Evolutionary conservation across 306 rosid genomes (phyloP).

Genomic region (Rosa lucieae): DNA sequence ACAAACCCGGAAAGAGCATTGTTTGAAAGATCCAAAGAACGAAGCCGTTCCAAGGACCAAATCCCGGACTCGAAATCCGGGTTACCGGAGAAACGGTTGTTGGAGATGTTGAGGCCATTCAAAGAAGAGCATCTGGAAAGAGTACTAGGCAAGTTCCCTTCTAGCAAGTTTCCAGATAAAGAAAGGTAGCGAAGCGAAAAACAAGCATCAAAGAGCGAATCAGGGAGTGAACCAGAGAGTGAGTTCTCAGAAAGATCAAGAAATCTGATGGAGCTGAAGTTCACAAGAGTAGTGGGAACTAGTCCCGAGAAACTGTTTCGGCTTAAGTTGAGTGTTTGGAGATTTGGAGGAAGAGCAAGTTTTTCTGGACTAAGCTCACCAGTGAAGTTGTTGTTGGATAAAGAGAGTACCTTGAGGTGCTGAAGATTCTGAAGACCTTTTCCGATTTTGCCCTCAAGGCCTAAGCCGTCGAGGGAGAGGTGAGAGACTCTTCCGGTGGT

Average conservation of each 20-base stretch:
- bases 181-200: constrained; percentile 55
- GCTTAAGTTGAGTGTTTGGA: constrained; percentile 64
- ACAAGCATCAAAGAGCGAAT: constrained; percentile 42
- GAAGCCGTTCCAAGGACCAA: constrained; percentile 65
- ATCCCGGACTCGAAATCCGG: constrained; percentile 48
- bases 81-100: constrained; percentile 53
- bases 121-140: constrained; percentile 52
- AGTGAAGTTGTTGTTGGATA: constrained; percentile 65
- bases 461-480: constrained; percentile 54
- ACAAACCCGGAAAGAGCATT: constrained; percentile 63
- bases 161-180: constrained; percentile 56
- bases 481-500: constrained; percentile 52
- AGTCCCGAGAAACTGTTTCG: constrained; percentile 58
- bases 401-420: constrained; percentile 57
- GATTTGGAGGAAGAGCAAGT: constrained; percentile 49
- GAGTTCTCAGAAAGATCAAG: constrained; percentile 75
- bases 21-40: constrained; percentile 71
- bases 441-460: constrained; percentile 65
- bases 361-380: constrained; percentile 45
- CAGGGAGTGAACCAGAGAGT: constrained; percentile 58
- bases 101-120: constrained; percentile 65
- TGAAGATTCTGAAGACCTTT: constrained; percentile 75
- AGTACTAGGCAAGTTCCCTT: constrained; percentile 63
- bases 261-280: constrained; percentile 51
- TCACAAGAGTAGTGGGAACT: constrained; percentile 47